A percentile compares a stretch with the other conserved stretches of the same genome.
Conservation (phyloP, 2,329 filamentous ascomycete genomes). For the Fusarium sp. region DNA sequence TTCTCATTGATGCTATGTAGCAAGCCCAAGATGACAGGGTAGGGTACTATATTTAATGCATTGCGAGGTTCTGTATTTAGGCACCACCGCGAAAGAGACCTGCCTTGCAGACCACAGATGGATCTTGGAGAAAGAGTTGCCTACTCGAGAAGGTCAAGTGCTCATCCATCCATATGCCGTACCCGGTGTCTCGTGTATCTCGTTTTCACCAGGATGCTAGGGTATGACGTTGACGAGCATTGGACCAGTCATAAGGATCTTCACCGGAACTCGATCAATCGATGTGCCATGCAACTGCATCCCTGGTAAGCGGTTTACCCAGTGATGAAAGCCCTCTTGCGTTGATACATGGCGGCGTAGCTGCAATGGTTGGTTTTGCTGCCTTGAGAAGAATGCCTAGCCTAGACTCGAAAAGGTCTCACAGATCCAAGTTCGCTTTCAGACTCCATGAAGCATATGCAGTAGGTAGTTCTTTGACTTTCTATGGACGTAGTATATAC, state of each 20-base stretch:
- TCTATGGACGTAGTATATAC: not conserved
- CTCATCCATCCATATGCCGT: slow-evolving; percentile 14
- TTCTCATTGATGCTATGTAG: not conserved
- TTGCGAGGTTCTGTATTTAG: not conserved
- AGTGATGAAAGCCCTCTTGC: not conserved
- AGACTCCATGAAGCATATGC: slow-evolving; percentile 1
- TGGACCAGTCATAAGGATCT: slow-evolving; percentile 12
- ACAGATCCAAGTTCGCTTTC: not conserved
- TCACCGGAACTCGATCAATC: slow-evolving; percentile 1
- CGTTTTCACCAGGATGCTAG: not conserved
- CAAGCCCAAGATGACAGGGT: not conserved
- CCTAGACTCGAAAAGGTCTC: not conserved
- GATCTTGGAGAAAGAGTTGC: slow-evolving; percentile 15
- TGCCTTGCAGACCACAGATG: slow-evolving; percentile 9
- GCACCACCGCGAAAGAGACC: not conserved
- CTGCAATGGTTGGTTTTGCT: not conserved
- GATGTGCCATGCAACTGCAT: not conserved
- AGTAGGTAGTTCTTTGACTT: not conserved
- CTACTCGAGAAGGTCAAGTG: slow-evolving; percentile 13
- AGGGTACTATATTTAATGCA: not conserved
- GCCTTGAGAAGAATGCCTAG: slow-evolving; percentile 14
- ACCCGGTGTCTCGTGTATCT: slow-evolving; percentile 20
- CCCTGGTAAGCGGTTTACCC: not conserved
- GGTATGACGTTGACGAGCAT: slow-evolving; percentile 19
- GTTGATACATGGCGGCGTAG: not conserved